Evolutionary conservation across 2,329 filamentous ascomycete genomes (phyloP).

Genomic region (Zymoseptoria ardabiliae): DNA sequence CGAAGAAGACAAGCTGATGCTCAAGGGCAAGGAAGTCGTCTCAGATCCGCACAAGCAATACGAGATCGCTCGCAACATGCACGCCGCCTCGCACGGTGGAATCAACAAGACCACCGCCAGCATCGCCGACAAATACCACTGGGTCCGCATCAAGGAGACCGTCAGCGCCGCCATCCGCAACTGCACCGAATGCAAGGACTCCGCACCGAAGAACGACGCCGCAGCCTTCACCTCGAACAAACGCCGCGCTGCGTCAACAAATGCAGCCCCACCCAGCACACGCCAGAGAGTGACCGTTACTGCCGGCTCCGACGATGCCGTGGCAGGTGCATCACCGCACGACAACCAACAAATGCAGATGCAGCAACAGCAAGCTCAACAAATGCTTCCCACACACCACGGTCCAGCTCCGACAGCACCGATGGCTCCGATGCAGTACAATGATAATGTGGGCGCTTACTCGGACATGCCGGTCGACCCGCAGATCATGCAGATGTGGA

Average conservation of each 20-base stretch:
- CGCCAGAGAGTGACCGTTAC: neutral
- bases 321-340: neutral
- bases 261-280: neutral
- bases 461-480: slow-evolving; percentile 54
- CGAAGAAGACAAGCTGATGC: slow-evolving; percentile 72
- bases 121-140: slow-evolving; percentile 91
- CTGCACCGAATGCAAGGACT: slow-evolving; percentile 84
- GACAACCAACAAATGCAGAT: neutral
- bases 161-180: slow-evolving; percentile 91
- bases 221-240: neutral
- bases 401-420: slow-evolving; percentile 16
- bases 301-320: neutral
- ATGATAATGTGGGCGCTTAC: slow-evolving; percentile 31
- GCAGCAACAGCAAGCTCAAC: neutral
- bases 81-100: slow-evolving; percentile 71
- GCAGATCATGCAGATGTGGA: slow-evolving; percentile 44
- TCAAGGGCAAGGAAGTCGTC: slow-evolving; percentile 96
- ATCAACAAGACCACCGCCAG: slow-evolving; percentile 97
- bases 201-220: slow-evolving; percentile 29
- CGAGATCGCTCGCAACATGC: slow-evolving; percentile 73
- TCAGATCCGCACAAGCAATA: slow-evolving; percentile 84
- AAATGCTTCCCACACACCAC: neutral
- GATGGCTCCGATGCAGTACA: slow-evolving; percentile 31
- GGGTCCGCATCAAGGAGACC: slow-evolving; percentile 96
- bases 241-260: neutral